Percentiles rank a stretch among this genome's conserved stretches.
These are phyloP conservation scores for Daucus carota DNA, from an alignment of 129 eudicot species.

Conservation along the genomic window DNA sequence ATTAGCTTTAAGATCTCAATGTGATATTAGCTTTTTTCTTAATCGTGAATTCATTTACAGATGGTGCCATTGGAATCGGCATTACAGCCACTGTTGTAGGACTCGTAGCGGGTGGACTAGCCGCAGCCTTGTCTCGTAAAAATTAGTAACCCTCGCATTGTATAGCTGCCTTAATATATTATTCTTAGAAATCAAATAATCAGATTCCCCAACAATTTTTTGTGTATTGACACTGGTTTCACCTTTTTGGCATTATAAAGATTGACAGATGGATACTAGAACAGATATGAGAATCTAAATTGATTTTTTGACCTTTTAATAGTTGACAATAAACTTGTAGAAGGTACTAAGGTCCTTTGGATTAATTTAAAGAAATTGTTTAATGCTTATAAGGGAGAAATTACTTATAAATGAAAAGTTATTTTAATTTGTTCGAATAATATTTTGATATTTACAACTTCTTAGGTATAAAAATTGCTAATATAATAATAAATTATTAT, in stretches of 20 bases:
- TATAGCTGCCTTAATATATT: background rate
- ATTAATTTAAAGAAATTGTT: no score
- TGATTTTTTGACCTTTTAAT: background rate
- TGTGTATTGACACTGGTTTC: background rate
- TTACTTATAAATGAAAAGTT: no score
- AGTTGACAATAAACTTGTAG: background rate
- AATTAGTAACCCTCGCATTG: conserved; percentile 16
- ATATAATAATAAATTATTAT: no score
- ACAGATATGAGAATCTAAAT: background rate
- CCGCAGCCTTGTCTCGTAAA: conserved; percentile 53
- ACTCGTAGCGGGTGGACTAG: conserved; percentile 60
- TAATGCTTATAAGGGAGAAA: no score
- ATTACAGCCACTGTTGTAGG: conserved; percentile 64
- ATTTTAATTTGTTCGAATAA: no score
- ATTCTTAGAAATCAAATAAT: background rate
- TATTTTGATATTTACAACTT: no score
- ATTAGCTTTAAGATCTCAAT: background rate
- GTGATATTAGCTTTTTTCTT: background rate
- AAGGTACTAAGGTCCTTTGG: background rate
- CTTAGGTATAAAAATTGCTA: no score
- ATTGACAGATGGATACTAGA: background rate
- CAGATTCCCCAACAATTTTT: background rate
- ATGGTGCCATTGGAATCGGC: conserved; percentile 72
- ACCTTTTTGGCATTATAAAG: background rate
- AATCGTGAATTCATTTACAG: conserved; percentile 16